Evolutionary conservation across 164 flowering plant genomes (phyloP).

Genomic region (Cinnamomum micranthum): DNA sequence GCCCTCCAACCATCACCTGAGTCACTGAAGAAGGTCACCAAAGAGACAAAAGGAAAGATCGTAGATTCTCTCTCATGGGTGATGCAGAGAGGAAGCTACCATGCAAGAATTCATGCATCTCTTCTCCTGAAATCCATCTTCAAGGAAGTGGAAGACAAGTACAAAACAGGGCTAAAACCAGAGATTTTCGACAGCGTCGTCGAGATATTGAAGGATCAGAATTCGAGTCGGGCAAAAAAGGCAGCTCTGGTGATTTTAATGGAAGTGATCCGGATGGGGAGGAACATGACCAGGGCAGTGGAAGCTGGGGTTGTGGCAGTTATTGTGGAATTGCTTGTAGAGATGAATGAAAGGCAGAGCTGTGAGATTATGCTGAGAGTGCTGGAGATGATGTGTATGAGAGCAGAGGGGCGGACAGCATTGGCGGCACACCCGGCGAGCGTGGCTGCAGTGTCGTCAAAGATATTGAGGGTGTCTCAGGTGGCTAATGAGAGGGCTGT

Average conservation of each 20-base stretch:
- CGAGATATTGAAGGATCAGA: conserved; percentile 42
- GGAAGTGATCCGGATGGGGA: conserved; percentile 40
- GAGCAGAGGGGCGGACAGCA: conserved; percentile 74
- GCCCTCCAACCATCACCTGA: conserved; percentile 17
- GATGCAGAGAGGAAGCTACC: conserved; percentile 41
- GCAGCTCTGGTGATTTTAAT: conserved; percentile 43
- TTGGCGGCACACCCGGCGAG: conserved; percentile 58
- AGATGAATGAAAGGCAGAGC: conserved; percentile 30
- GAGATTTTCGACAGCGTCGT: conserved; percentile 43
- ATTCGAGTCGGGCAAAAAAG: conserved; percentile 44
- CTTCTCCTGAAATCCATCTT: conserved; percentile 42
- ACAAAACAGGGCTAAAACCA: conserved; percentile 18
- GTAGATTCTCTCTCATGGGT: conserved; percentile 30
- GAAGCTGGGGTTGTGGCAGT: conserved; percentile 55
- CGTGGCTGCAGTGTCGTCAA: conserved; percentile 60
- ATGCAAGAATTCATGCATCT: conserved; percentile 46
- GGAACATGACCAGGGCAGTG: conserved; percentile 51
- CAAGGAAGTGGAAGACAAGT: conserved; percentile 40
- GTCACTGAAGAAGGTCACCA: conserved; percentile 9
- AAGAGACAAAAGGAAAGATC: conserved; percentile 11
- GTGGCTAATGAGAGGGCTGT: conserved; percentile 65
- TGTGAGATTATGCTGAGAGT: conserved; percentile 43
- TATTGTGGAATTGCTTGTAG: conserved; percentile 51
- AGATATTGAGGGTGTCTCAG: conserved; percentile 70
- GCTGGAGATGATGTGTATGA: conserved; percentile 51